Evolutionary conservation across 2,329 filamentous ascomycete genomes (phyloP), one percentile per base, ranked within the genome.

Genomic region (Cryphonectria japonica): DNA sequence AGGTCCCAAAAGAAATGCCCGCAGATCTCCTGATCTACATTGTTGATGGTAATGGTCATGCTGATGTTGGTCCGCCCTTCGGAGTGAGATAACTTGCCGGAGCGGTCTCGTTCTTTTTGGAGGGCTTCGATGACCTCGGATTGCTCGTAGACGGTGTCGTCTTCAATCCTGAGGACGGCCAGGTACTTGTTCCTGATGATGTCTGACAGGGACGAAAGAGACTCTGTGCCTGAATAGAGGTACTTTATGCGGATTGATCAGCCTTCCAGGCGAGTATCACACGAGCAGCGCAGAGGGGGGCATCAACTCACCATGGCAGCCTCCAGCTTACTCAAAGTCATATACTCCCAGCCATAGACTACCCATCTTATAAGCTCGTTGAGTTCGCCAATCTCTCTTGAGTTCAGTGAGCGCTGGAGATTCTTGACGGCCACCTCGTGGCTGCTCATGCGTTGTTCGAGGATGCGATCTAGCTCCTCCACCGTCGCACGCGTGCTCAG

Each of bases 361-460:
- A 78, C 75, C 75, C 76, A 77, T 62, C 76, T 76, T 46, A 78
- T 65, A 19, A 78, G 50, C 67, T 77, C 76, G 62, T 77, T 78
- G n/a, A 78, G 67, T 41, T 76, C 74, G 14, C 32, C 70, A 26
- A 78, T 75, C 70, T 78, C 76, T 4, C 74, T 72, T 3, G 52
- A 41, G 0, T 71, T 73, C 32, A 78, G 62, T 1, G 76, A 76
- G 0, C 73, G 73, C 62, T 77, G 75, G 13, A 77, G 61, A 13
- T 68, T 73, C 60, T 76, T 72, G 43, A 78, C 76, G 2, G 76
- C 76, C 34, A 66, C 67, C 68, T 77, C 70, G 43, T 75, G 75
- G 37, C 75, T 76, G 61, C 71, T 75, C 46, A 72, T 74, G 29
- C 73, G 66, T 29, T 75, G 69, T 50, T 76, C 71, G 22, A 77